These are phyloP conservation scores for Petunia axillaris DNA, from an alignment of 257 asterid genomes.

Conservation along the genomic window DNA sequence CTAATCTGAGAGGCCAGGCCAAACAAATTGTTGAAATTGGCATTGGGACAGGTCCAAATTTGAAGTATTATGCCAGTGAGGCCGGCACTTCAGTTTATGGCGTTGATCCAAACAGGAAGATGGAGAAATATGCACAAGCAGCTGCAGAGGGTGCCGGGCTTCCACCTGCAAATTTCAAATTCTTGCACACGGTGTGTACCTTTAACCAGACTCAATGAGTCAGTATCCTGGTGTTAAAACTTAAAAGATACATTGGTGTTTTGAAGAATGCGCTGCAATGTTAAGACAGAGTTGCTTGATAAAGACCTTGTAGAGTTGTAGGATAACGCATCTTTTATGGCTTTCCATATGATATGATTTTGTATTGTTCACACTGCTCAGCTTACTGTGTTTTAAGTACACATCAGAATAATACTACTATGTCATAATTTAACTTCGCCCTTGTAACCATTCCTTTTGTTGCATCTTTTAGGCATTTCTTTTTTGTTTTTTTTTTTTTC, in stretches of 20 bases:
- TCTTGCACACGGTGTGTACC: constrained; percentile 69
- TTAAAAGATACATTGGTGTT: background rate
- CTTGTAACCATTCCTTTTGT: background rate
- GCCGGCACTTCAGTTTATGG: constrained; percentile 60
- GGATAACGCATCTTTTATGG: background rate
- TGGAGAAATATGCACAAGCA: constrained; percentile 77
- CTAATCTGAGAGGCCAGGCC: constrained; percentile 65
- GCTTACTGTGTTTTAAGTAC: background rate
- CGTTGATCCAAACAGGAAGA: constrained; percentile 78
- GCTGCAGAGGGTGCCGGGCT: constrained; percentile 77
- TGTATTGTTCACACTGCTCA: background rate
- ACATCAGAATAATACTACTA: background rate
- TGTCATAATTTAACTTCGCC: background rate
- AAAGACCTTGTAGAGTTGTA: background rate
- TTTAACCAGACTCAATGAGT: background rate
- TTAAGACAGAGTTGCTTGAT: background rate
- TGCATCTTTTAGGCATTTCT: background rate
- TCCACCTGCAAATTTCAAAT: constrained; percentile 54
- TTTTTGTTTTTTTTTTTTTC: background rate
- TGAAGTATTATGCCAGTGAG: constrained; percentile 66
- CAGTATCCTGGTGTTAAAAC: background rate
- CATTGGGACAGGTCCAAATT: constrained; percentile 88
- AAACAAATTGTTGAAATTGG: constrained; percentile 76
- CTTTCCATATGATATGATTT: background rate
- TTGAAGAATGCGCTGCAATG: background rate